Evolutionary conservation across 2,329 filamentous ascomycete species (phyloP), one percentile per base, ranked within the genome.

Genomic region (Teratosphaeria gauchensis): DNA sequence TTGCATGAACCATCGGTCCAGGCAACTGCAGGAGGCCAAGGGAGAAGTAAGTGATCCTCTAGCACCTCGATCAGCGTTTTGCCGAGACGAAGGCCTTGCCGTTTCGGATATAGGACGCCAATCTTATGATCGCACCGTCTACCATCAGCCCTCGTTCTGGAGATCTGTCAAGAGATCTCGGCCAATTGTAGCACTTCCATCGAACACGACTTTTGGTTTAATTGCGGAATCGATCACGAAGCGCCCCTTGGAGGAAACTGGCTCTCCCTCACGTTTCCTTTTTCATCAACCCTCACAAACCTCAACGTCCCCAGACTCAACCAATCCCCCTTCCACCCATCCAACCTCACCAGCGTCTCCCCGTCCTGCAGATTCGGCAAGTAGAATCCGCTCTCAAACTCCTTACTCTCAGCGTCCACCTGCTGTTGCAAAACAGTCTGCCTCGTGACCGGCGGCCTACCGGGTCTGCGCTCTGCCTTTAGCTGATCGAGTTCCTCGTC

Each of bases 381-480:
- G 90, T 89, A 88, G 69, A 96, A 95, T 0, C 94, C 94, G 56
- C 85, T 84, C 63, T 86, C 82, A 64, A 89, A 89, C 76, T 99
- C 94, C 65, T 87, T 87, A 69, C 87, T 80, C 63, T 96, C 87
- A 1, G 76, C 77, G 14, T 82, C 80, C 57, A 89, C 85, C 63
- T 85, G 87, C 67, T 89, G 80, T 71, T 84, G 86, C 46, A 97
- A 77, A 21, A 89, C 76, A 64, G 92, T 89, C 72, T 96, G 90
- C 61, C 84, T 86, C 24, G 85, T 84, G 68, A 81, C 89, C 19
- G 90, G 80, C 8, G 92, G 91, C 56, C 92, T 82, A 16, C 92
- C 92, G 28, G 90, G 80, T 52, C 92, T 84, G 9, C 90, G 84
- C 31, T 84, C 77, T 66, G 85, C 85, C 71, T 88, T 88, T 55